Evolutionary conservation across 805 yeast genomes (phyloP), one percentile per base, ranked within the genome.

Genomic region (Isabelozyma heimii): DNA sequence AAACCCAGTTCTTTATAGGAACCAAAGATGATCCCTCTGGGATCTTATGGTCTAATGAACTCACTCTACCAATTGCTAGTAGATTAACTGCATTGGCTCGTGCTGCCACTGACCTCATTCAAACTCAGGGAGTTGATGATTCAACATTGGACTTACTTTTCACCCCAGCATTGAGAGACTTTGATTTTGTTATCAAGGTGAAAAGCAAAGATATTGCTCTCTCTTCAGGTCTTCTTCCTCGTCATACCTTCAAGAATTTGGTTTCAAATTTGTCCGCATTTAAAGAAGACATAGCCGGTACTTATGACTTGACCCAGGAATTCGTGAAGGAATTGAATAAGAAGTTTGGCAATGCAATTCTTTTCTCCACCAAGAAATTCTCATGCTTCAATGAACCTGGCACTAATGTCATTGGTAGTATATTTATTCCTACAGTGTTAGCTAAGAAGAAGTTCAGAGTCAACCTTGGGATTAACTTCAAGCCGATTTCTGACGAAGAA

Each of bases 1-100:
- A 81, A 54, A 77, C 87, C 5, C 97, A 94, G 56, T 82, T 85
- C 62, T 90, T 90, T 58, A 82, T 92, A 52, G 96, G 87, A 1
- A 81, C 96, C 1, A 85, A 83, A 60, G 85, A 83, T 52, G 98
- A 94, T 61, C 82, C 84, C n/a, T 81, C 92, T 10, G 98, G 98
- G 42, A 82, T 83, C 43, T 63, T 89, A 50, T 94, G 97, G 92
- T 82, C 92, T 4, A 77, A 79, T 54, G 77, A 77, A 43, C 59
- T 77, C 39, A 72, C 81, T 1, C 72, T 87, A 47, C 91, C 97
- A 8, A 84, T 91, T 49, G 91, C 96, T 4, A 79, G 91, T 10
- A 83, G 99, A 69, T 70, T 92, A 52, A 92, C 98, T 0, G 91
- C 95, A 0, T 76, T 94, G 51, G 81, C 97, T 1, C 81, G 89